phyloP scores from a whole-genome alignment of 768 basidiomycete genomes.

The Chlorophyllum brunneum region DNA sequence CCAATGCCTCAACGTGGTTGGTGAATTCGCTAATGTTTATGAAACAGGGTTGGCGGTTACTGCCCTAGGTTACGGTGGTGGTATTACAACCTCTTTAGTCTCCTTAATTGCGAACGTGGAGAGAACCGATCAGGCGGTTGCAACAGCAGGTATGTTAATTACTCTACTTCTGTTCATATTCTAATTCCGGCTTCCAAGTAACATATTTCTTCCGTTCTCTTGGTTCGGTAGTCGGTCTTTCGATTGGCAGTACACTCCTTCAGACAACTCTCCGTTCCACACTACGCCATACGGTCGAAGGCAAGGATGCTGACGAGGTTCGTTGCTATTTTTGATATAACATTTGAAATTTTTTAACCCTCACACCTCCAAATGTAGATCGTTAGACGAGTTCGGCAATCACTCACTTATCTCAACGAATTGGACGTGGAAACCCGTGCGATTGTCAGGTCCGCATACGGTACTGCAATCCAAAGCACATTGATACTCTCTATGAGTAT shows the following conservation, averaged over 20 bases:
- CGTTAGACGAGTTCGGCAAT: constrained; percentile 45
- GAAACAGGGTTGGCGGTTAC: neutral
- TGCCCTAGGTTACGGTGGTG: constrained; percentile 29
- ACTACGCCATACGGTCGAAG: constrained; percentile 39
- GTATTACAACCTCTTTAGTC: constrained; percentile 54
- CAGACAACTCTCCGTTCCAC: constrained; percentile 44
- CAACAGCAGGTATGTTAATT: constrained; percentile 47
- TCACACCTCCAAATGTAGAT: constrained; percentile 31
- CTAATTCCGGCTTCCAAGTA: constrained; percentile 26
- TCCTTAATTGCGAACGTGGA: constrained; percentile 63
- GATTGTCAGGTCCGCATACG: constrained; percentile 41
- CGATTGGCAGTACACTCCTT: constrained; percentile 50
- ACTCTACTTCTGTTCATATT: neutral
- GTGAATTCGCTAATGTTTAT: too few relatives aligned
- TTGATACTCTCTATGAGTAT: constrained; percentile 44
- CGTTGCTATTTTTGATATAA: constrained; percentile 11
- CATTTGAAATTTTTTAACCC: neutral
- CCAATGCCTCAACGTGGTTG: too few relatives aligned
- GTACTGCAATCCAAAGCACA: constrained; percentile 42
- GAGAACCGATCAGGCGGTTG: constrained; percentile 56
- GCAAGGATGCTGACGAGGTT: constrained; percentile 53
- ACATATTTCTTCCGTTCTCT: constrained; percentile 66
- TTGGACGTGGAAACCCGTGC: constrained; percentile 33
- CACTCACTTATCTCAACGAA: constrained; percentile 41
- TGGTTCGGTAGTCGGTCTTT: constrained; percentile 54